Percentiles rank a stretch among this genome's conserved stretches.
Evolutionary conservation across 179 eudicot genomes (phyloP).

Genomic region (Patellifolia procumbens): DNA sequence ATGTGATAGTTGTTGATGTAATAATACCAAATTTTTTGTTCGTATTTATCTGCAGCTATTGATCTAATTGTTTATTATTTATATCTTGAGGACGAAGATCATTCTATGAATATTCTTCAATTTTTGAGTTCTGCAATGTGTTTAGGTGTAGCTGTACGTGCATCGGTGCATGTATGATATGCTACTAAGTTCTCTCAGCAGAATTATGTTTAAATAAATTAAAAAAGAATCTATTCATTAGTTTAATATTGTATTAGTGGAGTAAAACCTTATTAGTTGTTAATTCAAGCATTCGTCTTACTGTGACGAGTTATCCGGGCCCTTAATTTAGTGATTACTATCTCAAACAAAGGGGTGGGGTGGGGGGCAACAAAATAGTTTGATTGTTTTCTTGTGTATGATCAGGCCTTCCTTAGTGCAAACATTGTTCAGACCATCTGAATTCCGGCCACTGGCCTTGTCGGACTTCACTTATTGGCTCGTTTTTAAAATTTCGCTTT

Average conservation of each 20-base stretch:
- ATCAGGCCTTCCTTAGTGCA: too few relatives aligned
- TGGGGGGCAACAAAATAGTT: too few relatives aligned
- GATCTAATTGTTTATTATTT: neutral
- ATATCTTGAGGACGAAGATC: neutral
- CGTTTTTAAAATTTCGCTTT: neutral
- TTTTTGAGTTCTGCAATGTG: neutral
- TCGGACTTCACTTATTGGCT: neutral
- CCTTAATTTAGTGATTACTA: neutral
- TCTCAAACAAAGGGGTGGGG: neutral
- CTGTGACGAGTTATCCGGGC: neutral
- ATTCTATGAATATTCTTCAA: conserved; percentile 13
- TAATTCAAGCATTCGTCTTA: neutral
- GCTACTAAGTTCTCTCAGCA: too few relatives aligned
- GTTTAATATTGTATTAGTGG: neutral
- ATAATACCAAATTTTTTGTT: conserved; percentile 6
- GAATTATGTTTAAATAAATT: neutral
- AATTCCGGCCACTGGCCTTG: too few relatives aligned
- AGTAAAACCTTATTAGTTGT: neutral
- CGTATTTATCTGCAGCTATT: conserved; percentile 7
- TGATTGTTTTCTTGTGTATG: neutral
- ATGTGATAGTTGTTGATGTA: conserved; percentile 28
- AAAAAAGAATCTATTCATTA: neutral
- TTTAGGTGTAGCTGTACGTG: neutral
- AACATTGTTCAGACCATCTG: neutral
- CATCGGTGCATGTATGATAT: neutral